A percentile compares a stretch with the other conserved stretches of the same genome.
Evolutionary conservation across 352 stramenopile species (phyloP).

Genomic region (Pythium phragmitis): DNA sequence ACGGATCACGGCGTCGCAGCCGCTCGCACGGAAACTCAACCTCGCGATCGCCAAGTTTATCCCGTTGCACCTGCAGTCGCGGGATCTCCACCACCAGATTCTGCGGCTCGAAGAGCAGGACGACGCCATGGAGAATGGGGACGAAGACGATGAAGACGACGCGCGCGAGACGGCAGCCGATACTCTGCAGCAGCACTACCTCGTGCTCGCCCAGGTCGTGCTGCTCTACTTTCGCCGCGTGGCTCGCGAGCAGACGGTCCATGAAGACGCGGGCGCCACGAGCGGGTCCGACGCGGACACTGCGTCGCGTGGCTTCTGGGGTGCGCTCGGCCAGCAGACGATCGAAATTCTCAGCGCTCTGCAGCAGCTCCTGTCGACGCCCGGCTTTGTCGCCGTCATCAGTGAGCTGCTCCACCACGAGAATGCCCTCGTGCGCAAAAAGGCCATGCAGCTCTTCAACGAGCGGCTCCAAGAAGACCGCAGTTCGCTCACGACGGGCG

Average conservation of each 20-base stretch:
- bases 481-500: conserved; percentile 51
- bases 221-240: conserved; percentile 83
- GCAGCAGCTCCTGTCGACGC: conserved; percentile 82
- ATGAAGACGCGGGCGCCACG: conserved; percentile 32
- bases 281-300: conserved; percentile 16
- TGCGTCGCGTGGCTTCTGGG: conserved; percentile 50
- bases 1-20: conserved; percentile 35
- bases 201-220: conserved; percentile 76
- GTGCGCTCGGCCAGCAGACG: conserved; percentile 41
- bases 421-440: conserved; percentile 84
- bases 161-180: conserved; percentile 25
- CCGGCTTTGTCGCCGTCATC: conserved; percentile 84
- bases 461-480: conserved; percentile 76
- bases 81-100: conserved; percentile 75
- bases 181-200: conserved; percentile 70
- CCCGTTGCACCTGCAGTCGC: conserved; percentile 56
- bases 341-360: conserved; percentile 79
- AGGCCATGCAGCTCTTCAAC: conserved; percentile 89
- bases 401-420: conserved; percentile 84
- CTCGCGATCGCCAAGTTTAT: conserved; percentile 69
- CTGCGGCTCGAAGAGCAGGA: conserved; percentile 47
- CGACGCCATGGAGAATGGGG: conserved; percentile 15
- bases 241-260: conserved; percentile 57
- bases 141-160: conserved; percentile 36
- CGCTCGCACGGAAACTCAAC: conserved; percentile 55